Percentiles rank a stretch among this genome's conserved stretches.
These are phyloP conservation scores for Dysphania ambrosioides DNA, from an alignment of 148 eudicot genomes.

Conservation along the genomic window DNA sequence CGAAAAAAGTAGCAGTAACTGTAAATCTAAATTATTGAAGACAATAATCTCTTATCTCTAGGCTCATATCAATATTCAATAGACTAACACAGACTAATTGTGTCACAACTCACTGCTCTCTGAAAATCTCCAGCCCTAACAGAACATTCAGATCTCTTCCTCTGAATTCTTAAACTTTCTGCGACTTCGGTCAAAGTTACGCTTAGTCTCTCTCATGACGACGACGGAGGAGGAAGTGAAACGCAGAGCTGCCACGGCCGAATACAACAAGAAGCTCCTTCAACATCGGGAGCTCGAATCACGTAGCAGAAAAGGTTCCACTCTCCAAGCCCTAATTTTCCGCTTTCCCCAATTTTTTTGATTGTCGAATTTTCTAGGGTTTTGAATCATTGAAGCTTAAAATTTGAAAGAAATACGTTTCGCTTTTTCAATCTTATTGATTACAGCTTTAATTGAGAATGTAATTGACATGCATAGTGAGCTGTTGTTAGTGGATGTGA, in stretches of 20 bases:
- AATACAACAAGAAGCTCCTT: constrained; percentile 70
- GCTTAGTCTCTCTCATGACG: constrained; percentile 29
- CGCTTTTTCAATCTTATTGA: background rate
- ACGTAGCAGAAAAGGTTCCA: constrained; percentile 62
- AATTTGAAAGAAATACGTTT: background rate
- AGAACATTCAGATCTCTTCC: too few species aligned
- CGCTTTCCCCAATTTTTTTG: background rate
- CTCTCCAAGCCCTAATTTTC: constrained; percentile 27
- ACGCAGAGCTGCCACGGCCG: constrained; percentile 50
- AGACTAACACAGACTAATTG: too few species aligned
- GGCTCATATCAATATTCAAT: too few species aligned
- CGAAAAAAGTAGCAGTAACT: too few species aligned
- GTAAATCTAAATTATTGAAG: too few species aligned
- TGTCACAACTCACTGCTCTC: too few species aligned
- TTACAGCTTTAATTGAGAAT: background rate
- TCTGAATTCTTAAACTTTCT: background rate
- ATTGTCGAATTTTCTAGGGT: constrained; percentile 13
- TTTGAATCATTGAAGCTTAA: constrained; percentile 11
- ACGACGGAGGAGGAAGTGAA: constrained; percentile 65
- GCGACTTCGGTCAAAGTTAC: background rate
- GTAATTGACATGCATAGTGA: background rate
- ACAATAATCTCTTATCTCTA: too few species aligned
- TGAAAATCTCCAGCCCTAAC: too few species aligned
- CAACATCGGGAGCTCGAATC: constrained; percentile 78
- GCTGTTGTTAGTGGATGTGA: background rate